Percentiles rank a stretch among this genome's conserved stretches.
Conservation (phyloP, 768 basidiomycete species). For the Hortiboletus flavorubellus region DNA sequence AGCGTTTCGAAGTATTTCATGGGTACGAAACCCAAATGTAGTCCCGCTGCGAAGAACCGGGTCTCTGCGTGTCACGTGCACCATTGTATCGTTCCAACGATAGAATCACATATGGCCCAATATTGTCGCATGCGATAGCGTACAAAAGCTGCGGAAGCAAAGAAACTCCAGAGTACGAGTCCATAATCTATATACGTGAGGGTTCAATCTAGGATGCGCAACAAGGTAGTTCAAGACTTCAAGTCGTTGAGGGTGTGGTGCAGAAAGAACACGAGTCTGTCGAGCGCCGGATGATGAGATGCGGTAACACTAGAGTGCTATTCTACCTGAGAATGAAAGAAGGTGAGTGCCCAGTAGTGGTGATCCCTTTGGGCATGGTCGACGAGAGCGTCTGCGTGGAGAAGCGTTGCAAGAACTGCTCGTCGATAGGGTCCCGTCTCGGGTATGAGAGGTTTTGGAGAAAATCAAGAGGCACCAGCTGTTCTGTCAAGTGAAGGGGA, state of each 20-base stretch:
- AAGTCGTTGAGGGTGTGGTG: conserved; percentile 6
- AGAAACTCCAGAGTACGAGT: conserved; percentile 25
- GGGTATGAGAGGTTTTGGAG: conserved; percentile 54
- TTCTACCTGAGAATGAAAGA: conserved; percentile 27
- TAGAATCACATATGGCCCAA: conserved; percentile 19
- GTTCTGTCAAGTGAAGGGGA: conserved; percentile 24
- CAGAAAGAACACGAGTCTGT: conserved; percentile 1
- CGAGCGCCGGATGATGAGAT: not conserved
- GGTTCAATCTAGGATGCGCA: conserved; percentile 22
- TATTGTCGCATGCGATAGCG: conserved; percentile 14
- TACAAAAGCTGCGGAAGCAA: conserved; percentile 19
- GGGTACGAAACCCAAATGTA: not conserved
- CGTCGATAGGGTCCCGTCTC: conserved; percentile 60
- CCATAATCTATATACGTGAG: conserved; percentile 30
- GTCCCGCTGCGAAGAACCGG: not conserved
- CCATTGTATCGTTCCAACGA: not conserved
- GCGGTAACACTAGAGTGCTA: conserved; percentile 13
- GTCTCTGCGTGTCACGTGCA: conserved; percentile 11
- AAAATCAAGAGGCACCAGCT: conserved; percentile 61
- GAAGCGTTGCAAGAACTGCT: conserved; percentile 60
- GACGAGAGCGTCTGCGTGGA: conserved; percentile 30
- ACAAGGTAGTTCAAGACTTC: conserved; percentile 10
- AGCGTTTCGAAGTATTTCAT: not conserved
- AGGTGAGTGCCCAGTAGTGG: conserved; percentile 13
- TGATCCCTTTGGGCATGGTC: conserved; percentile 15